Evolutionary conservation across 2,329 filamentous ascomycete genomes (phyloP), one percentile per base, ranked within the genome.

Genomic region (Stagonosporopsis vannaccii): DNA sequence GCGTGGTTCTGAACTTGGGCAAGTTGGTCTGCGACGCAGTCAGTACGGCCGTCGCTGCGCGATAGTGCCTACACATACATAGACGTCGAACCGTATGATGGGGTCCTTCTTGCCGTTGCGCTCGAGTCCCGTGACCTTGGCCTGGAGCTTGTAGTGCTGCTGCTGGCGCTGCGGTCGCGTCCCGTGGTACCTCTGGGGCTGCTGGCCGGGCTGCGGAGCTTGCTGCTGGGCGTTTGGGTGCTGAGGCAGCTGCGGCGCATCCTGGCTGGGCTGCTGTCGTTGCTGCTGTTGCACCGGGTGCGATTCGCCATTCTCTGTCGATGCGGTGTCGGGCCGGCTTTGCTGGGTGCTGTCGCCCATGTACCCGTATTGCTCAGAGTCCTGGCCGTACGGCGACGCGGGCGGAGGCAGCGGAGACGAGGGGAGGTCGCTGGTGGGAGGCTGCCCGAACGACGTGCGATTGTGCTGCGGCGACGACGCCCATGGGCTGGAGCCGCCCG

Each of bases 1-100:
- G 95, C 5, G 95, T 99, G 0, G 95, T 99, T 68, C 95, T 87
- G 78, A 97, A 99, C 67, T 94, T 94, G 49, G 94, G 93, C n/a
- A 99, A 89, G 78, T 99, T 99, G 63, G 95, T 99, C 95, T 99
- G 58, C 20, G 33, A 9, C 32, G 6, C 22, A 3, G 51, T 67
- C 39, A 68, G 63, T 32, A 58, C 40, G 13, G 15, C 19, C 40
- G 20, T 11, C 23, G 25, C 9, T 11, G 6, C 2, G 15, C 6
- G 15, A 39, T 36, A 44, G 32, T 36, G n/a, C 26, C 25, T 50
- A 44, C n/a, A 66, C 65, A n/a, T 87, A 98, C 95, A 78, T 99
- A 92, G 61, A 98, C 92, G 78, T 99, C 95, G 74, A 99, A 99
- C 67, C 92, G 87, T 58, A 99, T 78, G 63, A 98, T 92, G 0